Conservation (phyloP, 2,329 filamentous ascomycete species). For the Immersiporthe knoxdaviesiana region DNA sequence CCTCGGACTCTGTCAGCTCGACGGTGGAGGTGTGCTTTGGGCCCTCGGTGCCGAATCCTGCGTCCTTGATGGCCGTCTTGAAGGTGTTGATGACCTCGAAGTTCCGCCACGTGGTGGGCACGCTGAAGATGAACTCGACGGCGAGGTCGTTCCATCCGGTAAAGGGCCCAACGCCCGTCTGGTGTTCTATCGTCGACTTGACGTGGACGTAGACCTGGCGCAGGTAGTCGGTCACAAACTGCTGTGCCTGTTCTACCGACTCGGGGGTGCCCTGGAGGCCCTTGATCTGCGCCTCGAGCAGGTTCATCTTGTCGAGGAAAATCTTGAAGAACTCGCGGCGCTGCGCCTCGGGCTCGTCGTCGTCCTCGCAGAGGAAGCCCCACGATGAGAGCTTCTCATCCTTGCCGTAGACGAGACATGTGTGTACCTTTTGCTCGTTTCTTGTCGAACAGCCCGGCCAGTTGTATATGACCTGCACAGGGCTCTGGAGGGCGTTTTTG, state of each 20-base stretch:
- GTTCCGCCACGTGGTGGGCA: constrained; percentile 60
- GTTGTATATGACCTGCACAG: constrained; percentile 52
- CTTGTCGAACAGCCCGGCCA: constrained; percentile 58
- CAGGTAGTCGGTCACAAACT: constrained; percentile 54
- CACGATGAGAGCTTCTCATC: constrained; percentile 49
- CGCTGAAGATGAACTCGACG: constrained; percentile 59
- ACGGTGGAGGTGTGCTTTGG: constrained; percentile 44
- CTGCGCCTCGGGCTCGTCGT: constrained; percentile 43
- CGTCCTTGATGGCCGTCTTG: constrained; percentile 48
- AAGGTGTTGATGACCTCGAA: constrained; percentile 55
- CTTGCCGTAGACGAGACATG: constrained; percentile 51
- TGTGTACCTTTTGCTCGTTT: constrained; percentile 60
- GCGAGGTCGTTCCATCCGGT: constrained; percentile 48
- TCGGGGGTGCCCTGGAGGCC: constrained; percentile 48
- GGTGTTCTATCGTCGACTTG: constrained; percentile 47
- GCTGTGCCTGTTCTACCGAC: constrained; percentile 47
- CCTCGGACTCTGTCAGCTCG: constrained; percentile 53
- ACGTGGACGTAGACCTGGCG: constrained; percentile 52
- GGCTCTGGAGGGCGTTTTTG: constrained; percentile 40
- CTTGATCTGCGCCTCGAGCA: constrained; percentile 47
- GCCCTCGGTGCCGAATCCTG: constrained; percentile 53
- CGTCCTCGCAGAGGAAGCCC: constrained; percentile 56
- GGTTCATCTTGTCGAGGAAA: constrained; percentile 51
- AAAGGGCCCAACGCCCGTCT: constrained; percentile 42
- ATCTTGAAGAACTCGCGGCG: constrained; percentile 60